phyloP scores from a whole-genome alignment of 1,284 basidiomycete species.

The Golubevia pallescens region DNA sequence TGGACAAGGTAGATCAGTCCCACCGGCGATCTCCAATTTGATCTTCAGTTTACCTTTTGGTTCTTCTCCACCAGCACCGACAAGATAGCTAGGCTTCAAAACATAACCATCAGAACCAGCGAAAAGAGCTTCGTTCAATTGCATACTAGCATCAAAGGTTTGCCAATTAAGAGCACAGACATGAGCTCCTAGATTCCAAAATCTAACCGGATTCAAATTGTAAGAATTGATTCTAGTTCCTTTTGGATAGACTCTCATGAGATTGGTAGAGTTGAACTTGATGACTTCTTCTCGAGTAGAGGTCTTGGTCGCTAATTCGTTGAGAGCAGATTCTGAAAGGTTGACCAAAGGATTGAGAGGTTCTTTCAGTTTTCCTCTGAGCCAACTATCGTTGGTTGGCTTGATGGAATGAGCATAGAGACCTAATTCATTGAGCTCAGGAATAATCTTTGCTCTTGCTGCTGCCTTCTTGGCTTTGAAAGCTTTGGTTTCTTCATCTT shows the following conservation, averaged over 20 bases:
- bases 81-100: conserved; percentile 67
- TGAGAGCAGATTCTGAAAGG: conserved; percentile 70
- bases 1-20: conserved; percentile 40
- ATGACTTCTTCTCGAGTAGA: conserved; percentile 61
- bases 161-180: conserved; percentile 75
- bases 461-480: conserved; percentile 14
- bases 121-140: conserved; percentile 73
- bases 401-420: conserved; percentile 53
- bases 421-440: conserved; percentile 42
- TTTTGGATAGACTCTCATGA: conserved; percentile 71
- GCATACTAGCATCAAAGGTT: conserved; percentile 52
- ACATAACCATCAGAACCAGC: conserved; percentile 71
- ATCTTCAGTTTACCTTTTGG: conserved; percentile 19
- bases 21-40: conserved; percentile 39
- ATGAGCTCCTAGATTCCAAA: conserved; percentile 71
- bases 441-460: conserved; percentile 39
- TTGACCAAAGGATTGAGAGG: conserved; percentile 68
- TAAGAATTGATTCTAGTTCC: conserved; percentile 71
- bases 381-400: conserved; percentile 42
- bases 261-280: conserved; percentile 66
- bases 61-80: conserved; percentile 20
- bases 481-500: conserved; percentile 27
- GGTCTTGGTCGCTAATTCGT: conserved; percentile 66
- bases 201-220: conserved; percentile 70
- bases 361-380: conserved; percentile 30